phyloP scores from a whole-genome alignment of 805 yeast species.

The Cyberlindnera bimundalis region DNA sequence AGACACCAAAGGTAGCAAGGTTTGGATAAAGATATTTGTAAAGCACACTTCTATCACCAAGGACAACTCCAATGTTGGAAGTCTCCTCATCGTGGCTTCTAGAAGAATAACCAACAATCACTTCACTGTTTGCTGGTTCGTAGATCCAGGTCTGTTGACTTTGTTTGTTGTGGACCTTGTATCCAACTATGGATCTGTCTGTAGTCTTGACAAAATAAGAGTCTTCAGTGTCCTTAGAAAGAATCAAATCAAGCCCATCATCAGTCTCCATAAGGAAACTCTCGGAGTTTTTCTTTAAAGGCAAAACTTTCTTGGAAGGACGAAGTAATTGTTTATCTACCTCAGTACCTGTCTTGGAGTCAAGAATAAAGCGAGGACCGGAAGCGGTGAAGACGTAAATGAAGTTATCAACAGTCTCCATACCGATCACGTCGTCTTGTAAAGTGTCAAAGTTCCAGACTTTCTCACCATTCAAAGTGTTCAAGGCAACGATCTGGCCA shows the following conservation, averaged over 20 bases:
- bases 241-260: conserved; percentile 19
- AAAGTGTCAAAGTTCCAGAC: conserved; percentile 38
- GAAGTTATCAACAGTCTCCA: conserved; percentile 23
- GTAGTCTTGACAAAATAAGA: conserved; percentile 26
- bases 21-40: conserved; percentile 84
- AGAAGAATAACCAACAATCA: conserved; percentile 37
- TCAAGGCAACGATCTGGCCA: conserved; percentile 42
- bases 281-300: conserved; percentile 17
- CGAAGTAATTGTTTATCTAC: conserved; percentile 15
- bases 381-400: conserved; percentile 20
- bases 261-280: conserved; percentile 19
- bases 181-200: conserved; percentile 26
- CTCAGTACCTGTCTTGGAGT: conserved; percentile 31
- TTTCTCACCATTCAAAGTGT: conserved; percentile 36
- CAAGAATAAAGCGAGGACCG: conserved; percentile 20
- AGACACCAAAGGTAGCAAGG: conserved; percentile 48
- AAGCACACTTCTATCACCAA: conserved; percentile 67
- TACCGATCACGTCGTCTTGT: conserved; percentile 19
- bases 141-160: conserved; percentile 39
- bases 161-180: conserved; percentile 16
- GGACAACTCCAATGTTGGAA: conserved; percentile 63
- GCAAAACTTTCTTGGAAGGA: conserved; percentile 9
- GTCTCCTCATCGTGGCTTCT: conserved; percentile 39
- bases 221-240: conserved; percentile 5
- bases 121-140: conserved; percentile 29